Evolutionary conservation across 192 early-diverging fungal species (phyloP).

Genomic region (Tieghemiomyces parasiticus): DNA sequence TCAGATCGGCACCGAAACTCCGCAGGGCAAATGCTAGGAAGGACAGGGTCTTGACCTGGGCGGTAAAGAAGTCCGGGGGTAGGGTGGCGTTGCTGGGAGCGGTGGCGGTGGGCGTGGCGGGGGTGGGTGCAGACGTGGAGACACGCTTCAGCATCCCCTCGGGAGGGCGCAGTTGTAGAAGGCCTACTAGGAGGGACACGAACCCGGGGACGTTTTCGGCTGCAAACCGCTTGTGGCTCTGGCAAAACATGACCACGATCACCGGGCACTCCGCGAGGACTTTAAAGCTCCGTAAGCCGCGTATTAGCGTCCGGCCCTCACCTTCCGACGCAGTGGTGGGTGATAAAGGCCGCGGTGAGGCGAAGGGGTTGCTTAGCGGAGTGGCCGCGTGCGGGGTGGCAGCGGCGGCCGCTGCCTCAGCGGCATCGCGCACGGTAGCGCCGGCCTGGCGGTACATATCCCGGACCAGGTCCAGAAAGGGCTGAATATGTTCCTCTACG

Average conservation of each 20-base stretch:
- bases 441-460: conserved; percentile 94
- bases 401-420: conserved; percentile 49
- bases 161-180: conserved; percentile 37
- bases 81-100: conserved; percentile 53
- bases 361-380: conserved; percentile 21
- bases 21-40: conserved; percentile 92
- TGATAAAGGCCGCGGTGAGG: conserved; percentile 61
- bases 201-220: conserved; percentile 68
- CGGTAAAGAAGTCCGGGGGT: conserved; percentile 78
- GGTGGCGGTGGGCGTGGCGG: conserved; percentile 39
- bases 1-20: conserved; percentile 50
- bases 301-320: conserved; percentile 46
- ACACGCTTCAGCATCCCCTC: conserved; percentile 18
- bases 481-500: conserved; percentile 75
- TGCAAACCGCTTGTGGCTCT: conserved; percentile 72
- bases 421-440: conserved; percentile 59
- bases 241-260: conserved; percentile 89
- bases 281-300: conserved; percentile 82
- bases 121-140: conserved; percentile 28
- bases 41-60: conserved; percentile 97
- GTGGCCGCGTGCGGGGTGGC: conserved; percentile 38
- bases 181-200: conserved; percentile 69
- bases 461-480: conserved; percentile 80
- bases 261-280: conserved; percentile 97
- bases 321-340: conserved; percentile 40